A percentile compares a stretch with the other conserved stretches of the same genome.
These are phyloP conservation scores for Secale cereale DNA, from an alignment of 176 grass and related monocot genomes.

Conservation along the genomic window DNA sequence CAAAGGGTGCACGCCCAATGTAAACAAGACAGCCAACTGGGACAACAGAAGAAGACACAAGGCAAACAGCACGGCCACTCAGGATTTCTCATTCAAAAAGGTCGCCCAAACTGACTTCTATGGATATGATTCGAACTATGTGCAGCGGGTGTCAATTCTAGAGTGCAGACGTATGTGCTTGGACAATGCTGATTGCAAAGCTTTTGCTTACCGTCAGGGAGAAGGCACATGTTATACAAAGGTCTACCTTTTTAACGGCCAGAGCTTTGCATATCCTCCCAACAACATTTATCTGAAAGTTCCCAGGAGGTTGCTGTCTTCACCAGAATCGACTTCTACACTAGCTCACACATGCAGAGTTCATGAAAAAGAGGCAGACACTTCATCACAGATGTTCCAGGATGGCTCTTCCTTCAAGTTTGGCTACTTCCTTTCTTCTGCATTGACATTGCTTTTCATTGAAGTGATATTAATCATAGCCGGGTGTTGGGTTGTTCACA, in stretches of 20 bases:
- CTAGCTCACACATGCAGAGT: slow-evolving; percentile 4
- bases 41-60: background rate
- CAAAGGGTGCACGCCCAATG: slow-evolving; percentile 47
- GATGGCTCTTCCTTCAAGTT: background rate
- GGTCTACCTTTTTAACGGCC: slow-evolving; percentile 48
- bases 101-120: slow-evolving; percentile 36
- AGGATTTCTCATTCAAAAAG: slow-evolving; percentile 11
- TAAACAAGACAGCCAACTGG: background rate
- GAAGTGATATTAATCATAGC: slow-evolving; percentile 31
- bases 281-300: slow-evolving; percentile 47
- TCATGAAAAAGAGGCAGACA: slow-evolving; percentile 12
- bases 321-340: background rate
- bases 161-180: slow-evolving; percentile 34
- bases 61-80: background rate
- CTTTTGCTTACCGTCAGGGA: slow-evolving; percentile 40
- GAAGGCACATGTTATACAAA: slow-evolving; percentile 33
- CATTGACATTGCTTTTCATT: slow-evolving; percentile 33
- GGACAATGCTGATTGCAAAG: slow-evolving; percentile 19
- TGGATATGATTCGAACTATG: slow-evolving; percentile 33
- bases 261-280: background rate
- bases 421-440: slow-evolving; percentile 59
- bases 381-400: background rate
- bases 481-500: slow-evolving; percentile 37
- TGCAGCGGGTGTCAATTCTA: accelerated
- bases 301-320: background rate